Conservation (phyloP, 2,329 filamentous ascomycete genomes). For the Stenocarpella maydis region DNA sequence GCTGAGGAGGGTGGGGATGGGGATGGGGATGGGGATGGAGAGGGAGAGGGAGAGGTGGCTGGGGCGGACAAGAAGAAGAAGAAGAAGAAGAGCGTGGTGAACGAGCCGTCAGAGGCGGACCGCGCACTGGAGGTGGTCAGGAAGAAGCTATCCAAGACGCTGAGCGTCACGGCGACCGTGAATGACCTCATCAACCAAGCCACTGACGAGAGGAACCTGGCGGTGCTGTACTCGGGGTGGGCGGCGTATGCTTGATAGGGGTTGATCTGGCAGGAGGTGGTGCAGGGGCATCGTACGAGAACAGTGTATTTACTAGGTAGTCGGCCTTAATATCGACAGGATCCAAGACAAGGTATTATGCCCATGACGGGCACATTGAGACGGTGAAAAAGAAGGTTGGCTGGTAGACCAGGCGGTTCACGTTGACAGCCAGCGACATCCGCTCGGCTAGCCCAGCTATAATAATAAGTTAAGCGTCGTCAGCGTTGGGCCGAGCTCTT, state of each 20-base stretch:
- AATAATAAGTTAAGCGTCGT: too few species aligned
- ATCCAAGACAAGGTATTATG: too few species aligned
- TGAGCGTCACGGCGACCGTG: conserved; percentile 94
- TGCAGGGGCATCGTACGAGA: not conserved
- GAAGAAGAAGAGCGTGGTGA: conserved; percentile 55
- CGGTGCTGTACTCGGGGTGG: conserved; percentile 81
- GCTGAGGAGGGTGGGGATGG: conserved; percentile 50
- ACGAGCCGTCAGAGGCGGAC: conserved; percentile 80
- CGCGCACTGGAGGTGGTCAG: conserved; percentile 90
- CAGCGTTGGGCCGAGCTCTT: too few species aligned
- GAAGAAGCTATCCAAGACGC: conserved; percentile 93
- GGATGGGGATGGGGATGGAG: conserved; percentile 44
- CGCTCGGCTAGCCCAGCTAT: too few species aligned
- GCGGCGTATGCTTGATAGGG: conserved; percentile 50
- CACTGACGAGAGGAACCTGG: conserved; percentile 90
- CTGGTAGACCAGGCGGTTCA: too few species aligned
- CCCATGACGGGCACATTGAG: too few species aligned
- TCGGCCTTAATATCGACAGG: not conserved
- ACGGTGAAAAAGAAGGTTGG: too few species aligned
- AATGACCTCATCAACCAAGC: conserved; percentile 98
- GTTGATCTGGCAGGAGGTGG: not conserved
- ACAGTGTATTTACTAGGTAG: not conserved
- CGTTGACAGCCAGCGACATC: too few species aligned
- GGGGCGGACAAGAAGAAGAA: conserved; percentile 45
- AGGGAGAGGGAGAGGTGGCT: conserved; percentile 45